These are phyloP conservation scores for Pseudomonodictys pantanalensis DNA, from an alignment of 495 filamentous ascomycete species.

Conservation along the genomic window DNA sequence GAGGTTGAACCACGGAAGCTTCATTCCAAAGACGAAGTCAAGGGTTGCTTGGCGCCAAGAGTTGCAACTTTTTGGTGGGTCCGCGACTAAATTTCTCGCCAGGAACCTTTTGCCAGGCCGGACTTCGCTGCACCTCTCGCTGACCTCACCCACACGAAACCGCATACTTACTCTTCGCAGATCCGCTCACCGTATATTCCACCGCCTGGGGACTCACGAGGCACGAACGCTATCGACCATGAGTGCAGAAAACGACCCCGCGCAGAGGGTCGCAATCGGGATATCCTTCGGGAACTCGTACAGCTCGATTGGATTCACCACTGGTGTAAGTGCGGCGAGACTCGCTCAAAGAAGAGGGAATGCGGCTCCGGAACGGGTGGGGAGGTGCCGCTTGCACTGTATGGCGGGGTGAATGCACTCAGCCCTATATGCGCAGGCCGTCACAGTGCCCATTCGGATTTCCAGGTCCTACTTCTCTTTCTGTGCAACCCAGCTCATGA, in stretches of 20 bases:
- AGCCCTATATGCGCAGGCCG: too few species aligned
- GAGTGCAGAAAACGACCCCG: constrained; percentile 53
- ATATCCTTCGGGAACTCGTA: constrained; percentile 97
- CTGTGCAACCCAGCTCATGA: too few species aligned
- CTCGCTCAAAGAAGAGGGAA: background rate
- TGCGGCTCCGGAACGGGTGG: too few species aligned
- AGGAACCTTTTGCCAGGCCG: background rate
- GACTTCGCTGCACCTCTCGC: background rate
- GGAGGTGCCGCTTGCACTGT: too few species aligned
- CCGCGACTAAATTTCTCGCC: constrained; percentile 18
- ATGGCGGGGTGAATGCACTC: too few species aligned
- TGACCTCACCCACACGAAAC: constrained; percentile 26
- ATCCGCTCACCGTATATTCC: too few species aligned
- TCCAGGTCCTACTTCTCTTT: too few species aligned
- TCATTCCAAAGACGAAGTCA: background rate
- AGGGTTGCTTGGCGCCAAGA: constrained; percentile 5
- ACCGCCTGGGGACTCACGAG: constrained; percentile 10
- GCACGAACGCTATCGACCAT: constrained; percentile 40
- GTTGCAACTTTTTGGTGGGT: constrained; percentile 1
- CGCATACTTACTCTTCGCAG: too few species aligned
- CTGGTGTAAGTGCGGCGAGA: constrained; percentile 51
- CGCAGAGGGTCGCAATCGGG: constrained; percentile 73
- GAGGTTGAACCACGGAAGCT: background rate
- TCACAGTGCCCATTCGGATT: too few species aligned
- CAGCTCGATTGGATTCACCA: constrained; percentile 90